Evolutionary conservation across 768 basidiomycete species (phyloP), one percentile per base, ranked within the genome.

Genomic region (Ramaria rubella): DNA sequence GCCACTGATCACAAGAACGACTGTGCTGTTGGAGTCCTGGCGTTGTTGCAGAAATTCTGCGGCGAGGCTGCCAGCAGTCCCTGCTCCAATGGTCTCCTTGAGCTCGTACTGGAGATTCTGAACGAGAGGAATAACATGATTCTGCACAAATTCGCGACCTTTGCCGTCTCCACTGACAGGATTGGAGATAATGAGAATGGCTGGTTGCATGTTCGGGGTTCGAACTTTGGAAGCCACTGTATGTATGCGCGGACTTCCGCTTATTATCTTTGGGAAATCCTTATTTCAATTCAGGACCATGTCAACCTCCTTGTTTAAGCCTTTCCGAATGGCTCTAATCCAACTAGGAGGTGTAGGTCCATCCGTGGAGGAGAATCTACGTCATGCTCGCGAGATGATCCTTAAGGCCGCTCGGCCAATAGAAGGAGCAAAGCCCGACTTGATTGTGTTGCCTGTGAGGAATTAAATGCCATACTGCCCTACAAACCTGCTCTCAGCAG

Each of bases 321-420:
- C 83, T 2, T 97, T 97, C 72, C 86, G 78, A 19, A 78, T 99
- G 52, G 92, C 94, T 0, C 77, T 97, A 45, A 81, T 97, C 56
- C 96, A 99, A 69, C 81, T 99, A 4, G 91, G 91, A n/a, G 73
- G 74, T 52, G 73, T 90, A 33, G 78, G 83, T 19, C 62, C 78
- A 1, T 79, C 85, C 72, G 98, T 97, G 72, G 61, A 74, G 0
- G 61, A 78, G 15, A 98, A 97, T 68, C 76, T 99, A 57, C 76
- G 73, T 44, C 89, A 92, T 78, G 95, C 95, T 2, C 75, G 81
- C 31, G 81, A 86, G 34, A 85, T 87, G 80, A 81, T 96, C 52
- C 65, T 79, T n/a, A 81, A 80, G 62, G 95, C 91, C 7, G 84
- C 81, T 2, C 60, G 63, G 49, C 57, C 70, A 4, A 64, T 61